Evolutionary conservation across 2,329 filamentous ascomycete genomes (phyloP).

Genomic region (Boeremia exigua): DNA sequence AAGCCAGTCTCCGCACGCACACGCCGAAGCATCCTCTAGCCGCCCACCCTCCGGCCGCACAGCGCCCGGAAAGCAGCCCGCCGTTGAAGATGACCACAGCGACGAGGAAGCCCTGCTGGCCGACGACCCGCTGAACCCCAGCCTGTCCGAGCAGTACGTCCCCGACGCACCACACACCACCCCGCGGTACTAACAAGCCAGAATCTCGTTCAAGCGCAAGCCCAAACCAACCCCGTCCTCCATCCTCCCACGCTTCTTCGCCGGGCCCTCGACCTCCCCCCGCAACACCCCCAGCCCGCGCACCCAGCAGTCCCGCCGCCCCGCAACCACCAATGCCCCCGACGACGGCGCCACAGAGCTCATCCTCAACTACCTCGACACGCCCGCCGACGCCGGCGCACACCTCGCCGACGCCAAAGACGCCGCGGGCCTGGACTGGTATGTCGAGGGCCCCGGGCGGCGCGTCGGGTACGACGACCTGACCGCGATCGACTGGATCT

Average conservation of each 20-base stretch:
- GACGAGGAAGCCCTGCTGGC: constrained; percentile 59
- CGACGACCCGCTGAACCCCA: constrained; percentile 63
- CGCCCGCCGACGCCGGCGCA: constrained; percentile 44
- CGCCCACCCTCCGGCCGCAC: constrained; percentile 30
- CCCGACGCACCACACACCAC: too few relatives aligned
- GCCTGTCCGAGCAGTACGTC: constrained; percentile 54
- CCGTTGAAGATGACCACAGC: constrained; percentile 50
- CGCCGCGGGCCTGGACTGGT: constrained; percentile 71
- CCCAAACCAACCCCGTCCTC: constrained; percentile 55
- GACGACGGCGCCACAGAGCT: constrained; percentile 45
- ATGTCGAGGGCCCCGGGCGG: constrained; percentile 84
- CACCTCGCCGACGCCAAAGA: constrained; percentile 54
- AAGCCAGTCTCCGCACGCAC: constrained; percentile 42
- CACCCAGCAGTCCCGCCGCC: constrained; percentile 30
- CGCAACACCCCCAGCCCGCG: constrained; percentile 30
- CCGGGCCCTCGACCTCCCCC: constrained; percentile 23
- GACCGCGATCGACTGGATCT: constrained; percentile 99
- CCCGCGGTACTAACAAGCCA: constrained; percentile 18
- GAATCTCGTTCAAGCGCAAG: constrained; percentile 75
- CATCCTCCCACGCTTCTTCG: constrained; percentile 54
- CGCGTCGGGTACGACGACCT: constrained; percentile 95
- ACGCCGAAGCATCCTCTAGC: constrained; percentile 55
- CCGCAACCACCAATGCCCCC: constrained; percentile 27
- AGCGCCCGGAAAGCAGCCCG: constrained; percentile 42
- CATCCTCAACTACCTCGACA: constrained; percentile 52